These are phyloP conservation scores for Inonotus obliquus DNA, from an alignment of 1,284 basidiomycete genomes.

Conservation along the genomic window DNA sequence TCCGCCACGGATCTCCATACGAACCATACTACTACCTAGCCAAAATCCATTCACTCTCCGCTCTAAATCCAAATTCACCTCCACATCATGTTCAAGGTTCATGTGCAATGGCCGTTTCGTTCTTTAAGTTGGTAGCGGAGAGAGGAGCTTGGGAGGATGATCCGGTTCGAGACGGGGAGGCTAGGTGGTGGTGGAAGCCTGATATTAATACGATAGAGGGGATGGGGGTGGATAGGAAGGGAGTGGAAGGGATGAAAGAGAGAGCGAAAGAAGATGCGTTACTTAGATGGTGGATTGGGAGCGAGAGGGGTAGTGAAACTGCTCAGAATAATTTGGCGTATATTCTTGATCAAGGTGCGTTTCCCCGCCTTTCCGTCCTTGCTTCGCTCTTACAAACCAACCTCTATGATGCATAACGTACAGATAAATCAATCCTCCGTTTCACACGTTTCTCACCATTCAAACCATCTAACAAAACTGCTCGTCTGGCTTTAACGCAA, in stretches of 20 bases:
- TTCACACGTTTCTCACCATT: slow-evolving; percentile 64
- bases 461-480: slow-evolving; percentile 71
- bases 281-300: slow-evolving; percentile 92
- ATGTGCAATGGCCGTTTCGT: slow-evolving; percentile 83
- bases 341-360: slow-evolving; percentile 86
- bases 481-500: slow-evolving; percentile 79
- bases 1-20: slow-evolving; percentile 83
- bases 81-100: slow-evolving; percentile 53
- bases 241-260: slow-evolving; percentile 60
- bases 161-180: slow-evolving; percentile 79
- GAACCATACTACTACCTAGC: slow-evolving; percentile 93
- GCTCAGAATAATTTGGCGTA: slow-evolving; percentile 97
- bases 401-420: not conserved
- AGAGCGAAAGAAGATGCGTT: slow-evolving; percentile 69
- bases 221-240: too few relatives aligned
- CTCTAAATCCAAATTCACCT: slow-evolving; percentile 39
- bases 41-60: slow-evolving; percentile 63
- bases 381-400: slow-evolving; percentile 47
- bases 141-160: slow-evolving; percentile 86
- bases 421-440: slow-evolving; percentile 72
- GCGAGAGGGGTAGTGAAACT: slow-evolving; percentile 87
- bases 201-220: too few relatives aligned
- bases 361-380: slow-evolving; percentile 60
- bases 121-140: slow-evolving; percentile 87
- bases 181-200: slow-evolving; percentile 76